These are phyloP conservation scores for Marasmius oreades DNA, from an alignment of 1,284 basidiomycete species.

Conservation along the genomic window DNA sequence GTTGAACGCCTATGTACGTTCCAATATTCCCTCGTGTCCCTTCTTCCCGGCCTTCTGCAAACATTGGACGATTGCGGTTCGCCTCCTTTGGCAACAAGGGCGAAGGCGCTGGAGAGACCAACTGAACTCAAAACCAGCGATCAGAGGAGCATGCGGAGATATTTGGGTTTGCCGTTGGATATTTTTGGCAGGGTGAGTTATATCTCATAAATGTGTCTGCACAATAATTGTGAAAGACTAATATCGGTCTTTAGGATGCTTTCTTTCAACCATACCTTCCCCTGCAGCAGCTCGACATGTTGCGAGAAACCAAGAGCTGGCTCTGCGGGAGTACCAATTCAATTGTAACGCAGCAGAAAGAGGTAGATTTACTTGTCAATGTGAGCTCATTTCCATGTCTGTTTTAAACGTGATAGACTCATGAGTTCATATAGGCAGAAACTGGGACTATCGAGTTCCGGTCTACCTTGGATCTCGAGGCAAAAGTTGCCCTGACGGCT, in stretches of 20 bases:
- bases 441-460: slow-evolving; percentile 81
- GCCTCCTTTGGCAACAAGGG: slow-evolving; percentile 75
- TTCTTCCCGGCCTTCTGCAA: slow-evolving; percentile 84
- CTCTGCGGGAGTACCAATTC: slow-evolving; percentile 93
- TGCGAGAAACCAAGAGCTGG: slow-evolving; percentile 80
- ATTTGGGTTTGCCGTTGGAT: slow-evolving; percentile 88
- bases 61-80: slow-evolving; percentile 91
- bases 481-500: slow-evolving; percentile 77
- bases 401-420: background rate
- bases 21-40: slow-evolving; percentile 90
- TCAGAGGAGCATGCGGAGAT: slow-evolving; percentile 86
- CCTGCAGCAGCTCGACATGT: slow-evolving; percentile 90
- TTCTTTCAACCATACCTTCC: slow-evolving; percentile 99
- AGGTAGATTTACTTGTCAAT: slow-evolving; percentile 91
- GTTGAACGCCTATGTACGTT: slow-evolving; percentile 96
- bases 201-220: background rate
- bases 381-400: slow-evolving; percentile 39
- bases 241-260: slow-evolving; percentile 55
- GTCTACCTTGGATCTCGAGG: slow-evolving; percentile 59
- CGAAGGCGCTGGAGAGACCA: slow-evolving; percentile 64
- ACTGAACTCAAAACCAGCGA: slow-evolving; percentile 88
- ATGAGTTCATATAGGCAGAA: slow-evolving; percentile 59
- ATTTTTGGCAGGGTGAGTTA: slow-evolving; percentile 71
- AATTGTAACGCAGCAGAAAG: slow-evolving; percentile 92
- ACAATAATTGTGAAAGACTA: background rate